phyloP scores from a whole-genome alignment of 1,139 yeast genomes.

The Diutina neorugosa region DNA sequence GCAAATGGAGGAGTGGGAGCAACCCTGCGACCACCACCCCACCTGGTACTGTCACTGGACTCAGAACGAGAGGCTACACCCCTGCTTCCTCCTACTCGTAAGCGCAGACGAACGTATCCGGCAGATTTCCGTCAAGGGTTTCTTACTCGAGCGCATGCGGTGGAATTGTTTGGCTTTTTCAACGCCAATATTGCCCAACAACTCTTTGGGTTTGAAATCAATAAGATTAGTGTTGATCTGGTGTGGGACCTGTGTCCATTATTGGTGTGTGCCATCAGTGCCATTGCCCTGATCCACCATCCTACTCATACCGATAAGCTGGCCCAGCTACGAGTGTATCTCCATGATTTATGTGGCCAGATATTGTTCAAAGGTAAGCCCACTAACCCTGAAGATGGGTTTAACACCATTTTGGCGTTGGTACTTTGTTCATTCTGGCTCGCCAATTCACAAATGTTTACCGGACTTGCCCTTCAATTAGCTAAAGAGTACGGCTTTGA shows the following conservation, averaged over 20 bases:
- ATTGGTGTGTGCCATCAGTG: slow-evolving; percentile 47
- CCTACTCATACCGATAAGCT: slow-evolving; percentile 26
- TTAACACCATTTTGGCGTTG: slow-evolving; percentile 49
- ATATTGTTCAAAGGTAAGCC: slow-evolving; percentile 32
- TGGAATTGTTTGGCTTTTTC: slow-evolving; percentile 38
- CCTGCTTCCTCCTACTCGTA: not conserved
- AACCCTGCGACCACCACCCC: slow-evolving; percentile 5
- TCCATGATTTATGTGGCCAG: slow-evolving; percentile 35
- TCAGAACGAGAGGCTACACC: not conserved
- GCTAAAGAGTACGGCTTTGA: slow-evolving; percentile 46
- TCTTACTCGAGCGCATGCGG: slow-evolving; percentile 32
- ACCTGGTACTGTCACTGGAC: not conserved
- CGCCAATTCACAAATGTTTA: slow-evolving; percentile 51
- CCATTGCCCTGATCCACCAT: slow-evolving; percentile 55
- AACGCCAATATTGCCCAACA: slow-evolving; percentile 49
- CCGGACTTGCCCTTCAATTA: slow-evolving; percentile 54
- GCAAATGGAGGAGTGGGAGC: not conserved
- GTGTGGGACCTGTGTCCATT: slow-evolving; percentile 50
- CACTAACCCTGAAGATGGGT: slow-evolving; percentile 35
- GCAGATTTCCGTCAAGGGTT: slow-evolving; percentile 26
- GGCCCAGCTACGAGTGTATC: slow-evolving; percentile 24
- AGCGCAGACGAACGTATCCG: slow-evolving; percentile 8
- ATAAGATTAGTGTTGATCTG: slow-evolving; percentile 29
- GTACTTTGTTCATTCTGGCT: slow-evolving; percentile 63
- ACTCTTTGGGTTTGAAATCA: slow-evolving; percentile 52